Conservation (phyloP, 306 rosid species). For the Carpinus viminea region DNA sequence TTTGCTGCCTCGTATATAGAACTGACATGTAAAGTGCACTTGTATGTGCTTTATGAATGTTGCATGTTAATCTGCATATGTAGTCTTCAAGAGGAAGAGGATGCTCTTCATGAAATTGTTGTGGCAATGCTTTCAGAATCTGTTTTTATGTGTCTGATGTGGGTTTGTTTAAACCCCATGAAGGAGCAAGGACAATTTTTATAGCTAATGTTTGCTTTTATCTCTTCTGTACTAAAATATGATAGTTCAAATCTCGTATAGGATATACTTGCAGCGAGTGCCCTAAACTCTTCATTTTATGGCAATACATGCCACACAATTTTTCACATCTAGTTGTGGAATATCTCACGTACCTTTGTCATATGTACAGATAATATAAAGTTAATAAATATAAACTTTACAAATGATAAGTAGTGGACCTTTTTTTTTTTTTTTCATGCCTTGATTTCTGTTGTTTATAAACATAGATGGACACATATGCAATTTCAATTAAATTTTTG, state of each 20-base stretch:
- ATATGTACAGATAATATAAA: background rate
- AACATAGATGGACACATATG: slow-evolving; percentile 2
- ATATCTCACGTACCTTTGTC: background rate
- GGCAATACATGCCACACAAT: background rate
- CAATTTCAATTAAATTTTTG: slow-evolving; percentile 22
- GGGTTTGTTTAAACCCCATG: background rate
- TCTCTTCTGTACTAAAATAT: background rate
- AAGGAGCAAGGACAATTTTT: background rate
- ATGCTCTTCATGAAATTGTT: background rate
- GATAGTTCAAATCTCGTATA: background rate
- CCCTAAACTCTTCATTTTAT: background rate
- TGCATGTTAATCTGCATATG: background rate
- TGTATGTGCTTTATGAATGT: background rate
- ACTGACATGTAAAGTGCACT: background rate
- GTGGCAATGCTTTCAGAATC: background rate
- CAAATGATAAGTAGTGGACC: background rate
- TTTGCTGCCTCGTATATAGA: background rate
- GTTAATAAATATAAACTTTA: background rate
- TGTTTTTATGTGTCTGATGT: background rate
- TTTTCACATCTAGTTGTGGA: slow-evolving; percentile 1
- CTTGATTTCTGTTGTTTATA: background rate
- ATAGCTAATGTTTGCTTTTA: background rate
- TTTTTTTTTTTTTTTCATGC: background rate
- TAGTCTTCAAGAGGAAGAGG: background rate
- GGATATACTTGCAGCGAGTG: background rate